Evolutionary conservation across 768 basidiomycete genomes (phyloP).

Genomic region (Leccinum aurantiacum): DNA sequence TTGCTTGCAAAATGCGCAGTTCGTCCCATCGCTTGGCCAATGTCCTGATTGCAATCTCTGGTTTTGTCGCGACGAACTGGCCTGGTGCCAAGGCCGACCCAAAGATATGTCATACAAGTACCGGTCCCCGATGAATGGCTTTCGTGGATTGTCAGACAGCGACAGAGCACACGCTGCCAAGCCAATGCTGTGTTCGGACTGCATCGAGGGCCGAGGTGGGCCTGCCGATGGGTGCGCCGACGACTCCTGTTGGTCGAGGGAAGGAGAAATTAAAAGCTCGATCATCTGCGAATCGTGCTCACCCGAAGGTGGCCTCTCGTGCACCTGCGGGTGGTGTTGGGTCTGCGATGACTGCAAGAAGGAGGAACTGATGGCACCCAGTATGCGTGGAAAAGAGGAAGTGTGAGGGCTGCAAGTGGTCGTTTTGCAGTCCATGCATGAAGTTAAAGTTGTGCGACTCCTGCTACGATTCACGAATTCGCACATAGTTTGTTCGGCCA

Average conservation of each 20-base stretch:
- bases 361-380: not conserved
- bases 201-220: no score
- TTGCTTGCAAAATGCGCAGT: no score
- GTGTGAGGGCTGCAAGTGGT: slow-evolving; percentile 16
- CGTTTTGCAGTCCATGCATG: slow-evolving; percentile 16
- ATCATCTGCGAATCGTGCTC: slow-evolving; percentile 20
- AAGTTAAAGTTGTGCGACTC: slow-evolving; percentile 2
- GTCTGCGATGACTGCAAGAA: slow-evolving; percentile 24
- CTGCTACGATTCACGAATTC: slow-evolving; percentile 3
- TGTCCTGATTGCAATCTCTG: no score
- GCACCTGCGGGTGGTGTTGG: slow-evolving; percentile 22
- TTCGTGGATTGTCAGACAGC: not conserved
- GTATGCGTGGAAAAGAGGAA: slow-evolving; percentile 12
- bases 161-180: slow-evolving; percentile 14
- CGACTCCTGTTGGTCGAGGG: slow-evolving; percentile 21
- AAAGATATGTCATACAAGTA: not conserved
- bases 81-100: slow-evolving; percentile 10
- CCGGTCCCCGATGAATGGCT: not conserved
- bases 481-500: no score
- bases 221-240: slow-evolving; percentile 2
- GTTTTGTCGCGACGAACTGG: no score
- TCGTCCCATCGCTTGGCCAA: no score
- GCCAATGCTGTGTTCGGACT: no score
- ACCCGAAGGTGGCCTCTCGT: slow-evolving; percentile 21
- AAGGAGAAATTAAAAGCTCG: not conserved